Conservation (phyloP, 2,329 filamentous ascomycete species). For the Ophiostoma montium region DNA sequence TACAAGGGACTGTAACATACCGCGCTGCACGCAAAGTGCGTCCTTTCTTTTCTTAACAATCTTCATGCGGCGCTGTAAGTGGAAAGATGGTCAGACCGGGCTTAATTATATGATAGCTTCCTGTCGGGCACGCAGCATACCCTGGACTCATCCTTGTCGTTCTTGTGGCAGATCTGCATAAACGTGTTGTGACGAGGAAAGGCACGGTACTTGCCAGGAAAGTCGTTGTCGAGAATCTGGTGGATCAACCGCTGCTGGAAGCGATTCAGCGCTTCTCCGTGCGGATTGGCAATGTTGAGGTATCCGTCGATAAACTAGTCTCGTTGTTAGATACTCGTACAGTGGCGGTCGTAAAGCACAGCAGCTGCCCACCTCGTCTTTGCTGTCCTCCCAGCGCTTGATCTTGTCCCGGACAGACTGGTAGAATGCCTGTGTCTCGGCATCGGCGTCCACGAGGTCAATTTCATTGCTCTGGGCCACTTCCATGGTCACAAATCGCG, state of each 20-base stretch:
- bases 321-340: background rate
- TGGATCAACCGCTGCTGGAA: constrained; percentile 18
- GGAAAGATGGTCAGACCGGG: background rate
- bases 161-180: constrained; percentile 12
- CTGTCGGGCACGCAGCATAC: background rate
- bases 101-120: background rate
- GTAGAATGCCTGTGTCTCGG: constrained; percentile 12
- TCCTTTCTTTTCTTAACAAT: background rate
- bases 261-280: constrained; percentile 15
- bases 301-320: background rate
- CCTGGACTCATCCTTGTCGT: constrained; percentile 1
- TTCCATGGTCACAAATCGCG: constrained; percentile 1
- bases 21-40: constrained; percentile 12
- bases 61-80: background rate
- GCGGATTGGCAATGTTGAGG: constrained; percentile 14
- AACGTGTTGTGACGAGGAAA: constrained; percentile 4
- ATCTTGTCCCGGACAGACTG: background rate
- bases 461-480: background rate
- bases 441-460: constrained; percentile 4
- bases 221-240: constrained; percentile 16
- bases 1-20: background rate
- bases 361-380: background rate
- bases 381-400: constrained; percentile 5
- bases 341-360: too few species aligned
- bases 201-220: constrained; percentile 11